Base-by-base conservation (phyloP, 495 filamentous ascomycete genomes). In the Letharia columbiana region DNA sequence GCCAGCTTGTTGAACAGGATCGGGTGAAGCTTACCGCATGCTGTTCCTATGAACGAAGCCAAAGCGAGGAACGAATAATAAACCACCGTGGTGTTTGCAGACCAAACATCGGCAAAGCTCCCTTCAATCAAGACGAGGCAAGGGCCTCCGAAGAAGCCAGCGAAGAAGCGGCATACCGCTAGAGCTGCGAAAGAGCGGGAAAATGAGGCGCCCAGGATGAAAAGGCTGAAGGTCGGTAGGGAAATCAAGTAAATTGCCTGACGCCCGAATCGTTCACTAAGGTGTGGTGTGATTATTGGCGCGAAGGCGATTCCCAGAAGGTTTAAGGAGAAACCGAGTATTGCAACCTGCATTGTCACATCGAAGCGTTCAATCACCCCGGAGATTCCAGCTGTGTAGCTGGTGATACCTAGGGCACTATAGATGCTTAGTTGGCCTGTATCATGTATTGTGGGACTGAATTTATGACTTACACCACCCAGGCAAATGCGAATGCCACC, bases 361-460 rank as follows among this genome's bases (percentile, higher is more conserved):
- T 72, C 67, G 67, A 83, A 85, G 2, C 77, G 67, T 33, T 70
- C 60, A 39, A 74, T 72, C 11, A 85, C 67, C 11, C 75, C 67
- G 10, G 73, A 54, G 39, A 77, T 68, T n/a, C 78, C 76, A 1
- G 80, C 74, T 6, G 80, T 79, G 64, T 81, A 78, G 65, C 83
- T 77, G 37, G 83, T 85, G 17, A 77, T 71, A 31, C 77, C 81
- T 37, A 83, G 66, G 42, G 82, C 77, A 7, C 82, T 84, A 67
- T 40, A 39, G 45, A 57, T 15, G 8, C 35, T 49, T 63, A 39
- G 41, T n/a, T n/a, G 39, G n/a, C 23, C 35, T 33, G 33, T 50
- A 7, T 59, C 11, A 33, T 15, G 41, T 20, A 8, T 60, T 13
- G 18, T 20, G 28, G 3, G 60, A 61, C 61, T 57, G 28, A 37